phyloP scores from a whole-genome alignment of 345 rosid species.

The Aquilaria malaccensis region DNA sequence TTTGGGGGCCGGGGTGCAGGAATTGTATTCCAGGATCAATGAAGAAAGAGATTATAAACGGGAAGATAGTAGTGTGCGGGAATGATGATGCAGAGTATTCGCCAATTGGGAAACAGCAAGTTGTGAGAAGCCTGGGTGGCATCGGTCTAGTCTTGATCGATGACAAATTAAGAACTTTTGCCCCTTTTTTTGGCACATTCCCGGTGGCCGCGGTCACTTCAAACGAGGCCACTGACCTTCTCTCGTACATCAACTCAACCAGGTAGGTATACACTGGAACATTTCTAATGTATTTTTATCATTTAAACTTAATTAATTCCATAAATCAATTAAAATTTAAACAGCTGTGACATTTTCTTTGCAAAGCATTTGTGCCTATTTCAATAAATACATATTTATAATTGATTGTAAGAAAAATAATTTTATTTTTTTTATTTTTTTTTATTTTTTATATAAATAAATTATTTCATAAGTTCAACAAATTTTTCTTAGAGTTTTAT shows the following conservation, averaged over 20 bases:
- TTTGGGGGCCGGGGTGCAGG: conserved; percentile 22
- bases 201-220: conserved; percentile 45
- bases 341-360: too few species aligned
- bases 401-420: too few species aligned
- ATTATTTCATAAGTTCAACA: too few species aligned
- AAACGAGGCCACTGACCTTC: conserved; percentile 41
- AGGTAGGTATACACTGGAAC: conserved; percentile 23
- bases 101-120: conserved; percentile 14
- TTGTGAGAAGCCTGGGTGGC: conserved; percentile 45
- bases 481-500: too few species aligned
- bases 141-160: conserved; percentile 45
- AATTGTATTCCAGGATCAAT: conserved; percentile 38
- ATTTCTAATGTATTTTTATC: not conserved
- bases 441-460: too few species aligned
- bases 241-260: conserved; percentile 61
- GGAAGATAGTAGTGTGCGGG: conserved; percentile 67
- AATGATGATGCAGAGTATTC: conserved; percentile 19
- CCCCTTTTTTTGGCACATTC: conserved; percentile 36
- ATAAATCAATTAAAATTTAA: not conserved
- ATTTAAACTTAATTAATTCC: not conserved
- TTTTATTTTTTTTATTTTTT: too few species aligned
- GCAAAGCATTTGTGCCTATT: too few species aligned
- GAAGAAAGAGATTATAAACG: conserved; percentile 39
- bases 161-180: conserved; percentile 34
- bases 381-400: too few species aligned